phyloP scores from a whole-genome alignment of 2,329 filamentous ascomycete genomes.

The Penicillium italicum region DNA sequence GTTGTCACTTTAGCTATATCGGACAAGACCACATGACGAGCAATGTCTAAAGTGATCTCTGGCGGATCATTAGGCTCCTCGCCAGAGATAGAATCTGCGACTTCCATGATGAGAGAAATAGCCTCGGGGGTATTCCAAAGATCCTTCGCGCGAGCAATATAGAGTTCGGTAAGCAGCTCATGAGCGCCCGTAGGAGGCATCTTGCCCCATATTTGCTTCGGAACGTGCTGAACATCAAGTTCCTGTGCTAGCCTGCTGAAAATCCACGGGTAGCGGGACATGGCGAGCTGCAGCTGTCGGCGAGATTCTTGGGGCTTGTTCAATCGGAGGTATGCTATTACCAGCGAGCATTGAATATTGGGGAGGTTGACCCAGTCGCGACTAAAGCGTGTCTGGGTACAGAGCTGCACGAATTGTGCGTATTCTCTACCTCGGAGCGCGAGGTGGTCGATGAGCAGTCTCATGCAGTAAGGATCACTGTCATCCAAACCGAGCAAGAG shows the following conservation, averaged over 20 bases:
- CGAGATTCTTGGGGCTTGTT: slow-evolving; percentile 64
- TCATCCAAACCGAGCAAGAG: slow-evolving; percentile 72
- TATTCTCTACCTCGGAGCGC: slow-evolving; percentile 77
- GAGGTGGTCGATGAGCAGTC: slow-evolving; percentile 76
- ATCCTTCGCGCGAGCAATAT: slow-evolving; percentile 71
- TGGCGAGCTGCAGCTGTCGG: slow-evolving; percentile 61
- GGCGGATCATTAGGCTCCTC: slow-evolving; percentile 42
- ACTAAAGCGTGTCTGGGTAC: slow-evolving; percentile 51
- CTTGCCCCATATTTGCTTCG: slow-evolving; percentile 78
- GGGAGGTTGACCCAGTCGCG: slow-evolving; percentile 55
- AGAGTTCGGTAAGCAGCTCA: slow-evolving; percentile 69
- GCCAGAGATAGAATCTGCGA: slow-evolving; percentile 55
- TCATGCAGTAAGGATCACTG: slow-evolving; percentile 77
- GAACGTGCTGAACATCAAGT: slow-evolving; percentile 69
- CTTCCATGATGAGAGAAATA: slow-evolving; percentile 64
- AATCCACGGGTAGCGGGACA: slow-evolving; percentile 77
- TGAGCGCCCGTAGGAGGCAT: slow-evolving; percentile 63
- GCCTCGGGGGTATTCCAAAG: slow-evolving; percentile 79
- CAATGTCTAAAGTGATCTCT: slow-evolving; percentile 55
- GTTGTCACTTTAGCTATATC: slow-evolving; percentile 69
- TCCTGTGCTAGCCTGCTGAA: slow-evolving; percentile 76
- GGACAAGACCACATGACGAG: slow-evolving; percentile 74
- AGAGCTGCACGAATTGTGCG: slow-evolving; percentile 69
- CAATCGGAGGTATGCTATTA: slow-evolving; percentile 70
- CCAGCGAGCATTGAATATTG: slow-evolving; percentile 72